phyloP scores from a whole-genome alignment of 2,329 filamentous ascomycete species.

The Alternaria gaisen region DNA sequence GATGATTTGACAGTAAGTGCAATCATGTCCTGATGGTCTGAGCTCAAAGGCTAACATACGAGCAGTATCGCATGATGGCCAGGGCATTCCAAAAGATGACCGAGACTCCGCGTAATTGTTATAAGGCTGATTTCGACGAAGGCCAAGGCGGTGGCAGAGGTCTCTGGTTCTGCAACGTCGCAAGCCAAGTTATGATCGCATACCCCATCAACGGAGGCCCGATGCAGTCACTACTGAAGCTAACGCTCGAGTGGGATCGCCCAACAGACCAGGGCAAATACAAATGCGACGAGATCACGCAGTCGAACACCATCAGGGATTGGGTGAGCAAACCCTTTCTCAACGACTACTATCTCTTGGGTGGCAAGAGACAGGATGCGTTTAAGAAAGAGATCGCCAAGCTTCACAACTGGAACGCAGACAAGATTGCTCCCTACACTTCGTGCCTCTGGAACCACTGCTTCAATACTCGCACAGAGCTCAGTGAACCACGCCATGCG shows the following conservation, averaged over 20 bases:
- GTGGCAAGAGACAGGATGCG: neutral
- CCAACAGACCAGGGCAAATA: neutral
- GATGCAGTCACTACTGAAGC: conserved; percentile 2
- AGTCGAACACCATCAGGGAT: neutral
- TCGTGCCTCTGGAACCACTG: neutral
- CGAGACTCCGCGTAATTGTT: neutral
- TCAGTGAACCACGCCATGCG: neutral
- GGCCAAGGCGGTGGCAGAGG: neutral
- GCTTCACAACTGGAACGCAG: neutral
- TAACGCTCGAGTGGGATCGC: conserved; percentile 7
- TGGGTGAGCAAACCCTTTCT: neutral
- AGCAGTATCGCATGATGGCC: conserved; percentile 9
- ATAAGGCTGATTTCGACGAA: neutral
- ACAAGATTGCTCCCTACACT: neutral
- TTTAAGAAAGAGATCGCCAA: neutral
- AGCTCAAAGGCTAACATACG: neutral
- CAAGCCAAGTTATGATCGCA: neutral
- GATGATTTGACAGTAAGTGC: conserved; percentile 5
- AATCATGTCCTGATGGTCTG: neutral
- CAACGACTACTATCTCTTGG: neutral
- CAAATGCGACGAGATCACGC: neutral
- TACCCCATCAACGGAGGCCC: conserved; percentile 12
- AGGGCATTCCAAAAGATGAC: conserved; percentile 10
- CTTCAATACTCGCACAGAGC: neutral
- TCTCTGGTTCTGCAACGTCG: conserved; percentile 6